Evolutionary conservation across 2,329 filamentous ascomycete species (phyloP), one percentile per base, ranked within the genome.

Genomic region (Teratosphaeria viscida): DNA sequence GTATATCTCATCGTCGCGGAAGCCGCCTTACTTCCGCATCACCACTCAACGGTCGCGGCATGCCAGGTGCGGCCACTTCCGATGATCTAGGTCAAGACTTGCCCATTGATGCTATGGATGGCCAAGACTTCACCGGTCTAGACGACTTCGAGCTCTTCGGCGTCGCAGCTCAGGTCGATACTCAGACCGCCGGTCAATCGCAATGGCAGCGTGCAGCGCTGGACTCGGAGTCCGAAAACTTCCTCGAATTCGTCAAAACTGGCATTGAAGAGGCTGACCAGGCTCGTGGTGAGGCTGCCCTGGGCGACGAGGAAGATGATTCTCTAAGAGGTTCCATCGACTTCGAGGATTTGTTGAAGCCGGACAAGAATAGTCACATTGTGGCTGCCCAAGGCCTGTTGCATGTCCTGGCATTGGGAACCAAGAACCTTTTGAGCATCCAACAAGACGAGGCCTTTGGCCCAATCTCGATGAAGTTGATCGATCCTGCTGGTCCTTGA

Each of bases 331-430:
- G 72, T 4, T 67, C 69, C 73, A 76, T 94, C 52, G 75, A 80
- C 0, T 95, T 96, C 68, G 83, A 86, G 54, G 76, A 84, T 55
- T 74, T 96, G 10, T 82, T 94, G 53, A 78, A 82, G n/a, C 81
- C 84, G 0, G 68, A 69, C 10, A 73, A 77, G 52, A 83, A 82
- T 34, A 77, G 71, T 52, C 80, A 77, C 39, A 76, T 82, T 34
- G 84, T 90, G 12, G 88, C 87, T 8, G 85, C 88, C 2, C 88
- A 91, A 71, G 89, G 85, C 0, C 87, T 90, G 69, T 83, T 88
- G 74, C 88, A 94, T 70, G 79, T 89, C 2, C 80, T 95, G 14
- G 79, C 81, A 11, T 79, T 94, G 52, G 85, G 83, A 2, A 72
- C 71, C 35, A 76, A 76, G 64, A 72, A 72, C 10, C 62, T 79